These are phyloP conservation scores for Mucor velutinosus DNA, from an alignment of 371 early-diverging fungal species.

Conservation along the genomic window DNA sequence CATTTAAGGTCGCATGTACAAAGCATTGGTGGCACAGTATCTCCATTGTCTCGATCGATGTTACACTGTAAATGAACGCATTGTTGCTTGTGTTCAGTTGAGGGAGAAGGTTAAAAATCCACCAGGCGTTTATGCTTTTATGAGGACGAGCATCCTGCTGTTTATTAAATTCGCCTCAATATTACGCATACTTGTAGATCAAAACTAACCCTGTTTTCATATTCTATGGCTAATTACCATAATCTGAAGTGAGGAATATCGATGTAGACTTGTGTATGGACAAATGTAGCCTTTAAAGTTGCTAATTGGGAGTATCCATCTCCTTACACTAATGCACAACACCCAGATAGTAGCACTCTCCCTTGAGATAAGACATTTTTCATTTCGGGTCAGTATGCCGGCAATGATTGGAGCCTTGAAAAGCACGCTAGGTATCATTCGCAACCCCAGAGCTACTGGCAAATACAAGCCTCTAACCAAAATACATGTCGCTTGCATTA, in stretches of 20 bases:
- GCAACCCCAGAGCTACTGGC: no score
- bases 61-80: neutral
- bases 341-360: neutral
- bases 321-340: neutral
- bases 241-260: neutral
- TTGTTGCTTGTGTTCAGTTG: neutral
- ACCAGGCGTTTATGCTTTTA: neutral
- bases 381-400: neutral
- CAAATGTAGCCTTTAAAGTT: neutral
- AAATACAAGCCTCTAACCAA: neutral
- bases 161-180: neutral
- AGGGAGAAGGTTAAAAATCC: neutral
- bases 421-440: neutral
- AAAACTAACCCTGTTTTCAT: neutral
- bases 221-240: neutral
- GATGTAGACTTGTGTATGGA: neutral
- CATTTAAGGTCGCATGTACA: neutral
- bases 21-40: constrained; percentile 3
- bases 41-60: neutral
- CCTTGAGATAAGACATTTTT: neutral
- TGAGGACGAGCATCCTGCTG: neutral
- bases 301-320: neutral
- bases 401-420: neutral
- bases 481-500: neutral
- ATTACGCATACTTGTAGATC: neutral